Base-by-base conservation (phyloP, 1,284 basidiomycete genomes). In the Fistulinella cinereoalba region DNA sequence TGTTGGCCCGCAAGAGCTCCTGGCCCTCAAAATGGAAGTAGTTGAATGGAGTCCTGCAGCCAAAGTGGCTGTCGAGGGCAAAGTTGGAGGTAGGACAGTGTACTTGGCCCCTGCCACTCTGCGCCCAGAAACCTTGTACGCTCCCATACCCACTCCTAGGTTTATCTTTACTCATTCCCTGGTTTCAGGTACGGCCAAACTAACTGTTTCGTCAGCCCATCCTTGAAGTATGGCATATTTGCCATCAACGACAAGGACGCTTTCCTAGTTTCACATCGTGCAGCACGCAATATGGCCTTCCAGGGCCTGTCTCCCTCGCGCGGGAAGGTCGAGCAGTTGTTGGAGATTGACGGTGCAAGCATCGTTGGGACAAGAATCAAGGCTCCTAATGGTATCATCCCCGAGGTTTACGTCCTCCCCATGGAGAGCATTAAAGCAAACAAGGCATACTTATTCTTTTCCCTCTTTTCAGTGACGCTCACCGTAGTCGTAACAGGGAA, bases 351-450 rank as follows among this genome's bases (percentile, higher is more conserved):
- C 42, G 97, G 97, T 13, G 69, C 81, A 9, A 81, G 83, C 51
- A 73, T 99, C 22, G 74, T 99, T 51, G 97, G 97, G 7, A 90
- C 95, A 41, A 93, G 85, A 67, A 85, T 99, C 67, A 84, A 85
- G 56, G 95, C 96, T 2, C 94, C 96, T 3, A 85, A 92, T 56
- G 83, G 85, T 16, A 61, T 93, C 48, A 81, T 88, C 65, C 80
- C 85, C 2, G 86, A 97, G 70, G 92, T 98, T 23, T 96, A 95
- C 63, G 92, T 99, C 33, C 72, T 99, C 52, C 97, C 97, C 21
- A 99, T 99, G 97, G 96, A 99, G 60, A 91, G 87, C 54, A 94
- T 99, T 40, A 79, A 97, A 44, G 81, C 94, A 21, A 96, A 90
- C 58, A 99, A 99, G 78, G 85, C 79, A 47, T 12, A 37, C 6